Base-by-base conservation (phyloP, 306 rosid species). In the Phaseolus lunatus region DNA sequence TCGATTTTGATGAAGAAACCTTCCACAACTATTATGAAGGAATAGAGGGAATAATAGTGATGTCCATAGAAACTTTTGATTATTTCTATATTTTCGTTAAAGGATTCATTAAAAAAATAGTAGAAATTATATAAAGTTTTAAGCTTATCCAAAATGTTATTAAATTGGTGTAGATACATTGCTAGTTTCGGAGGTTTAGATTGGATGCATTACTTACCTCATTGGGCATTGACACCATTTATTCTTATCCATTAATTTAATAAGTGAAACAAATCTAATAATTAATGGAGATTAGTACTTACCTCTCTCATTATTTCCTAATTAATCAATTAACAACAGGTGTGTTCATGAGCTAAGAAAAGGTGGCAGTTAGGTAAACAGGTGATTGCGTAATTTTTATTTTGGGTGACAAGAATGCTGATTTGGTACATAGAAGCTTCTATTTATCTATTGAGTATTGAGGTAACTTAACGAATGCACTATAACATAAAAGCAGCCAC, bases 351-450 rank as follows among this genome's bases (percentile, higher is more conserved):
- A 33, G 1, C 39, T 11, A 10, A 12, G 12, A 31, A 57, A 57
- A 57, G 14, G 41, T 14, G 35, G 41, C 0, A 27, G 66, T 59
- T 59, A 59, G 66, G 66, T 59, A 59, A 26, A 27, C 5, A 4
- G 7, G 41, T 2, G 3, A 57, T 23, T 57, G 18, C n/a, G 64
- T 57, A 57, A 23, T 56, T 23, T 5, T 58, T 27, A n/a, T 57
- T 58, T 27, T 58, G 15, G 39, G 41, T 14, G 22, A 26, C 37
- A 14, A 27, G 41, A 27, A 59, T 15, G 7, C 2, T 27, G 66
- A 59, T 59, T 59, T 59, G 39, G 66, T 59, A 29, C 2, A 27
- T 59, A 59, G 66, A 59, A 59, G 41, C 66, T 59, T 59, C 41
- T 26, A 16, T 29, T 59, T 15, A 59, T 59, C 26, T 59, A 27